phyloP scores from a whole-genome alignment of 345 rosid genomes.

The Ceriops zippeliana region DNA sequence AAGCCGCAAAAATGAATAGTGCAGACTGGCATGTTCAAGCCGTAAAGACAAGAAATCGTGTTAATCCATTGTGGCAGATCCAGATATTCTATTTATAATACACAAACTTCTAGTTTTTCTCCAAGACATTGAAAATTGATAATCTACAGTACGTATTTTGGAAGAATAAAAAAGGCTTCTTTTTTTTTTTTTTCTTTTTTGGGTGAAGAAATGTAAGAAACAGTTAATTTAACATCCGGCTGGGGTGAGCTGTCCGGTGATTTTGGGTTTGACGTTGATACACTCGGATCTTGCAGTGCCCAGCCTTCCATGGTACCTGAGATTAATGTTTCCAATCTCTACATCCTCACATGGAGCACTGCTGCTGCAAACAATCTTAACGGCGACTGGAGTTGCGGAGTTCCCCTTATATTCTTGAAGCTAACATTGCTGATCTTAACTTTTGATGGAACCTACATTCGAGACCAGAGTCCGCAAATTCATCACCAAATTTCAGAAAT shows the following conservation, averaged over 20 bases:
- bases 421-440: slow-evolving; percentile 42
- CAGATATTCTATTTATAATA: too few relatives aligned
- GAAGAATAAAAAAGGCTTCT: too few relatives aligned
- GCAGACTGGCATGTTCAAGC: too few relatives aligned
- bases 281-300: slow-evolving; percentile 36
- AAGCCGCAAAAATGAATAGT: too few relatives aligned
- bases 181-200: too few relatives aligned
- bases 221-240: slow-evolving; percentile 20
- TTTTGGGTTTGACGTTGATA: slow-evolving; percentile 35
- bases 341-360: slow-evolving; percentile 40
- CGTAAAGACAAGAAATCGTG: too few relatives aligned
- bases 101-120: too few relatives aligned
- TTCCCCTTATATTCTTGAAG: slow-evolving; percentile 50
- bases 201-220: too few relatives aligned
- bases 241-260: slow-evolving; percentile 27
- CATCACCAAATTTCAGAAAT: too few relatives aligned
- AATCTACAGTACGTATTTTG: too few relatives aligned
- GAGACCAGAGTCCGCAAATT: not conserved
- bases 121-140: too few relatives aligned
- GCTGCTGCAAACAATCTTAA: slow-evolving; percentile 47
- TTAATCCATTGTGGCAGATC: too few relatives aligned
- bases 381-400: slow-evolving; percentile 37
- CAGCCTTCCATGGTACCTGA: slow-evolving; percentile 31
- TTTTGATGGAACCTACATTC: slow-evolving; percentile 27
- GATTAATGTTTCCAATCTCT: slow-evolving; percentile 32